Conservation (phyloP, 2,329 filamentous ascomycete genomes). For the Monilinia fructigena region DNA sequence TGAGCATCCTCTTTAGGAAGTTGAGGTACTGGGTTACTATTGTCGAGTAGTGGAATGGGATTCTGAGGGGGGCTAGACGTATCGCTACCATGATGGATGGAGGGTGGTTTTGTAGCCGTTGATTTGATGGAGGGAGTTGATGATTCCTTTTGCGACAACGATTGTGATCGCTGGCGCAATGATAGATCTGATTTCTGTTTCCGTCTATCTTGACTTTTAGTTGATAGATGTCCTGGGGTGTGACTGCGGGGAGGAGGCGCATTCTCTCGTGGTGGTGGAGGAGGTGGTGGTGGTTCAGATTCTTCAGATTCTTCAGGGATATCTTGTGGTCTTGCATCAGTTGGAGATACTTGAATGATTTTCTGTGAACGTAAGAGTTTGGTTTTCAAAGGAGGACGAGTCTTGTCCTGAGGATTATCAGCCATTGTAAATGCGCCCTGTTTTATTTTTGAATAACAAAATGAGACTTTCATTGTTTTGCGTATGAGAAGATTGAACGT, state of each 20-base stretch:
- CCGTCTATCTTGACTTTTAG: conserved; percentile 49
- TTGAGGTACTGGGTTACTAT: conserved; percentile 28
- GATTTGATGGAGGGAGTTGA: conserved; percentile 31
- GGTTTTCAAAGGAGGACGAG: conserved; percentile 42
- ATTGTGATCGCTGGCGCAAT: conserved; percentile 40
- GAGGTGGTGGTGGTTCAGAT: conserved; percentile 31
- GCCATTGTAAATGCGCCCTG: conserved; percentile 38
- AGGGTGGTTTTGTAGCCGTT: conserved; percentile 28
- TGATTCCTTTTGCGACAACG: conserved; percentile 37
- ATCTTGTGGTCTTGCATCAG: conserved; percentile 40
- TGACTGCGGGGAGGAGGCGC: conserved; percentile 53
- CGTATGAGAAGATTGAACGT: conserved; percentile 9
- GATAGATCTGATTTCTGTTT: conserved; percentile 38
- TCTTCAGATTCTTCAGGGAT: conserved; percentile 42
- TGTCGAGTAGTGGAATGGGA: conserved; percentile 29
- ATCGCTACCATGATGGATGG: conserved; percentile 27
- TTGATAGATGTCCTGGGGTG: conserved; percentile 60
- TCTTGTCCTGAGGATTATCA: conserved; percentile 39
- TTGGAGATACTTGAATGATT: conserved; percentile 46
- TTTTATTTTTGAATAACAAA: conserved; percentile 30
- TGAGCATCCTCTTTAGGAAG: conserved; percentile 34
- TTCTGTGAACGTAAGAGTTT: conserved; percentile 55
- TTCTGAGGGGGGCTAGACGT: conserved; percentile 28
- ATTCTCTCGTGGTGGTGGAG: conserved; percentile 27
- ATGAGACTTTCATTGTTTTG: conserved; percentile 21